These are phyloP conservation scores for Pichia sp. DNA, from an alignment of 1,139 yeast genomes.

Conservation along the genomic window DNA sequence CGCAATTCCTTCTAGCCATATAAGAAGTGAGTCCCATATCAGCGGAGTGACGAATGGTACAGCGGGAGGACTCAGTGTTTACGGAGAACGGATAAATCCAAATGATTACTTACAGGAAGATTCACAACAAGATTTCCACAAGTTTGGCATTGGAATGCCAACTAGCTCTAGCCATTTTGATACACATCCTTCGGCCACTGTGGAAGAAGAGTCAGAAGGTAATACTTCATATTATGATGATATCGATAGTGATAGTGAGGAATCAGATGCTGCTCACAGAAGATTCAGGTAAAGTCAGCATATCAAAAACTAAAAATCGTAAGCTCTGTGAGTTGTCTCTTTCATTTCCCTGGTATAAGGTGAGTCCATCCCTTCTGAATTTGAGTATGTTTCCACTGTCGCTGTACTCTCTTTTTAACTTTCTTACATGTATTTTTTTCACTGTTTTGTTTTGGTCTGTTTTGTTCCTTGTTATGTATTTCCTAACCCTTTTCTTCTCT, in stretches of 20 bases:
- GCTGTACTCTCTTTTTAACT: neutral
- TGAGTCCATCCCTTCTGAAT: neutral
- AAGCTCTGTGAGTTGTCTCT: neutral
- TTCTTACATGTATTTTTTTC: neutral
- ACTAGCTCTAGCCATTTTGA: neutral
- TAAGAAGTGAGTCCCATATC: slow-evolving; percentile 10
- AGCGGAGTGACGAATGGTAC: slow-evolving; percentile 14
- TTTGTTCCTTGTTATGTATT: neutral
- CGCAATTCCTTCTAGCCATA: slow-evolving; percentile 5
- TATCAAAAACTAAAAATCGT: neutral
- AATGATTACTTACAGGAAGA: slow-evolving; percentile 4
- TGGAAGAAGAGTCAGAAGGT: slow-evolving; percentile 1
- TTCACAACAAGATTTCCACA: neutral
- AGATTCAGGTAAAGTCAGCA: slow-evolving; percentile 1
- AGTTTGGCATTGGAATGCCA: neutral
- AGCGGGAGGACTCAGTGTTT: slow-evolving; percentile 13
- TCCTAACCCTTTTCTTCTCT: neutral
- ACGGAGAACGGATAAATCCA: slow-evolving; percentile 15
- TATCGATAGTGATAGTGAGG: slow-evolving; percentile 4
- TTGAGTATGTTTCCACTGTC: neutral
- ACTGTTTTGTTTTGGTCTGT: neutral
- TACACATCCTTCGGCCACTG: neutral
- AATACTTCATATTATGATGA: slow-evolving; percentile 5
- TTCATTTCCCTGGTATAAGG: neutral
- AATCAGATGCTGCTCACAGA: slow-evolving; percentile 8